phyloP scores from a whole-genome alignment of 2,329 filamentous ascomycete species.

The Ascochyta fabae region DNA sequence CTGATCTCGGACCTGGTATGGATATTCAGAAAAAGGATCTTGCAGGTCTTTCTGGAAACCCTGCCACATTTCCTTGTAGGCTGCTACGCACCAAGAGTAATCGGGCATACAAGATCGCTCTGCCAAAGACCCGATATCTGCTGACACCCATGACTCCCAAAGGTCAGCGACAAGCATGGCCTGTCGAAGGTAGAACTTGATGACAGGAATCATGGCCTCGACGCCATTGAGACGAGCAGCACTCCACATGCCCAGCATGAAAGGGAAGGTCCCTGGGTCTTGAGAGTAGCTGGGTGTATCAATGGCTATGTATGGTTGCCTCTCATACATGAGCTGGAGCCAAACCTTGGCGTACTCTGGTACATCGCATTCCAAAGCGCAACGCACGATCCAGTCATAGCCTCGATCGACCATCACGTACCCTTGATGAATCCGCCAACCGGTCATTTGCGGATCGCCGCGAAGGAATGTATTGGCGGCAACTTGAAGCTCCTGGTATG shows the following conservation, averaged over 20 bases:
- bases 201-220: neutral
- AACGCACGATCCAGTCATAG: conserved; percentile 4
- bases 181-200: conserved; percentile 5
- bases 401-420: neutral
- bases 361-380: neutral
- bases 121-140: neutral
- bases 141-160: neutral
- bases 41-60: neutral
- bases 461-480: no score
- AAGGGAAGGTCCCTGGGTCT: no score
- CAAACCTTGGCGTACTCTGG: neutral
- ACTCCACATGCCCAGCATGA: no score
- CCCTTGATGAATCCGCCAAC: no score
- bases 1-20: neutral
- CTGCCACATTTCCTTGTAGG: neutral
- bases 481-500: no score
- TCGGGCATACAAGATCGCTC: neutral
- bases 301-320: neutral
- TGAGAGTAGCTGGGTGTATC: neutral
- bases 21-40: conserved; percentile 1
- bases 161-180: neutral
- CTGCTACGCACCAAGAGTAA: neutral
- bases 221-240: neutral
- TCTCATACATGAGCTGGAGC: conserved; percentile 4
- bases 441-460: no score